Conservation (phyloP, 2,329 filamentous ascomycete species). For the Leptographium galeiforme region DNA sequence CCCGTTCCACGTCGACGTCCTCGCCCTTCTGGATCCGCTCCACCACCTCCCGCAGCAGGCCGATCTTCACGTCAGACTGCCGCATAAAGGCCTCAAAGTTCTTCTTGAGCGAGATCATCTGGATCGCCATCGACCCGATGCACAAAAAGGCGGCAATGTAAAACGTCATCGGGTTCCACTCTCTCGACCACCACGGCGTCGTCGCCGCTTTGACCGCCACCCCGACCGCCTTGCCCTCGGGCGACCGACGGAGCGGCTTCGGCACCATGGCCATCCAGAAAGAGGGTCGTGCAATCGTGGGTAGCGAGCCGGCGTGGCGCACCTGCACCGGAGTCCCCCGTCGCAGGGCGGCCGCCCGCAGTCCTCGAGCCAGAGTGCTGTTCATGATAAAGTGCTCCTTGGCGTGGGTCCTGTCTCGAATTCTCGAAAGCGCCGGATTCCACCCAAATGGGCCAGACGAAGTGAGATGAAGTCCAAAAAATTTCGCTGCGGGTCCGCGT, state of each 20-base stretch:
- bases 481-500: background rate
- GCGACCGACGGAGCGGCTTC: slow-evolving; percentile 41
- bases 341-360: background rate
- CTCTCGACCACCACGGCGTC: slow-evolving; percentile 37
- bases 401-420: background rate
- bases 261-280: slow-evolving; percentile 62
- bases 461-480: background rate
- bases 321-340: background rate
- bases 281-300: slow-evolving; percentile 22
- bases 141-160: slow-evolving; percentile 72
- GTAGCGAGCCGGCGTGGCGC: slow-evolving; percentile 12
- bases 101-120: slow-evolving; percentile 71
- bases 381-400: background rate
- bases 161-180: slow-evolving; percentile 72
- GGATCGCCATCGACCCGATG: slow-evolving; percentile 91
- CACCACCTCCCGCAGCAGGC: slow-evolving; percentile 60
- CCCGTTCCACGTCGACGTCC: slow-evolving; percentile 71
- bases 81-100: slow-evolving; percentile 61
- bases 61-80: slow-evolving; percentile 67
- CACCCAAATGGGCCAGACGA: no score
- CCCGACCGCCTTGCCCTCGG: slow-evolving; percentile 7
- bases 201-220: slow-evolving; percentile 5
- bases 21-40: slow-evolving; percentile 58
- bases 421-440: no score
- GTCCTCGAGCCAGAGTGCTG: background rate